Conservation (phyloP, 345 rosid species). For the Salix viminalis region DNA sequence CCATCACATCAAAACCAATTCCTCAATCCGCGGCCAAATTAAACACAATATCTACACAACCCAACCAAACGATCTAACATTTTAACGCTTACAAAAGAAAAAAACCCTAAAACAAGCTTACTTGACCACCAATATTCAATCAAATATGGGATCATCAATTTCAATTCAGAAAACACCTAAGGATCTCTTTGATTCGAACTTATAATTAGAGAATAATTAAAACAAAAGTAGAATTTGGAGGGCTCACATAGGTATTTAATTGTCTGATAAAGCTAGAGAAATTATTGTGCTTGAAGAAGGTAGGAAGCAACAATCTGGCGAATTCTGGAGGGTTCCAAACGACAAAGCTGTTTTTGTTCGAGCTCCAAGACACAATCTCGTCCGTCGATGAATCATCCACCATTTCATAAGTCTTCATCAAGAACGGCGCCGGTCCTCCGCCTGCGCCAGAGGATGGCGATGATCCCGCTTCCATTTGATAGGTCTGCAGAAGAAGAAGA, state of each 20-base stretch:
- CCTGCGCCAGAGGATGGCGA: neutral
- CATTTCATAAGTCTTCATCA: constrained; percentile 86
- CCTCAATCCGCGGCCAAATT: neutral
- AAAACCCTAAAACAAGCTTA: neutral
- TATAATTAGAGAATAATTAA: neutral
- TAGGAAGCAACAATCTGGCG: constrained; percentile 68
- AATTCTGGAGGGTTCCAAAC: constrained; percentile 95
- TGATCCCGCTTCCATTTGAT: constrained; percentile 17
- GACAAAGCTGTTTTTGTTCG: constrained; percentile 63
- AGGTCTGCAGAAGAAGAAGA: neutral
- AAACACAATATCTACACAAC: neutral
- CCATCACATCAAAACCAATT: neutral
- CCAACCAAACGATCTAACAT: neutral
- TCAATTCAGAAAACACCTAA: neutral
- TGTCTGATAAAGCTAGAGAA: constrained; percentile 96
- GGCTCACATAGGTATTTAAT: constrained; percentile 83
- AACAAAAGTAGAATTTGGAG: neutral
- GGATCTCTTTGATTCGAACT: neutral
- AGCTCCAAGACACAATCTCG: constrained; percentile 81
- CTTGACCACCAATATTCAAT: neutral
- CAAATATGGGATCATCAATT: neutral
- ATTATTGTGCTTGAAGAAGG: constrained; percentile 90
- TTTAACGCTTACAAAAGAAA: neutral
- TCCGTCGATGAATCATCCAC: constrained; percentile 76
- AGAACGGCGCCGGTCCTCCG: constrained; percentile 72